Conservation (phyloP, 345 rosid genomes). For the Clausena lansium region DNA sequence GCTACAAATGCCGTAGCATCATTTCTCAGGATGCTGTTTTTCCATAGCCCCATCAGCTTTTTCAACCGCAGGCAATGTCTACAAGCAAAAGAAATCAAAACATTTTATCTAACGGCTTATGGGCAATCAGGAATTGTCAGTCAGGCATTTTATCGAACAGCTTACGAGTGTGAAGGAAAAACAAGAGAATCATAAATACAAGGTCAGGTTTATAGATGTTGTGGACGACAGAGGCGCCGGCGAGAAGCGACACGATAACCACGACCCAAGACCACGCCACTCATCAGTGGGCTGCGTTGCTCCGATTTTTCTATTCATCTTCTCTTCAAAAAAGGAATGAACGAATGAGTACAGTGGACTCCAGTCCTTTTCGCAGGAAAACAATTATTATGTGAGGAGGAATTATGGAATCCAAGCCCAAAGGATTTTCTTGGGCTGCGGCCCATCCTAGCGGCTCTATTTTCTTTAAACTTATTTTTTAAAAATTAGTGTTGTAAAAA, state of each 20-base stretch:
- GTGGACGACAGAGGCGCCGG: conserved; percentile 76
- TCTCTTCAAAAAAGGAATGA: neutral
- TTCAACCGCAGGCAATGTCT: conserved; percentile 50
- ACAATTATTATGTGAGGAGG: too few species aligned
- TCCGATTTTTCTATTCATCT: conserved; percentile 51
- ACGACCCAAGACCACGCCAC: conserved; percentile 53
- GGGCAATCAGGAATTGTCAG: neutral
- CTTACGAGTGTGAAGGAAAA: neutral
- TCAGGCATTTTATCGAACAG: conserved; percentile 50
- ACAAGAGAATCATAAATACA: conserved; percentile 21
- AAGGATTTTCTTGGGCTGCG: too few species aligned
- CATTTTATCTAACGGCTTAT: neutral
- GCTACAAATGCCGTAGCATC: neutral
- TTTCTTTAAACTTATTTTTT: too few species aligned
- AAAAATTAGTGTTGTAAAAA: too few species aligned
- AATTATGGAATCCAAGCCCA: too few species aligned
- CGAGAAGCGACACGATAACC: conserved; percentile 62
- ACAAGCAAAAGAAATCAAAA: conserved; percentile 12
- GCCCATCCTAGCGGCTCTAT: too few species aligned
- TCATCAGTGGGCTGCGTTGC: conserved; percentile 58
- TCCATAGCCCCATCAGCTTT: conserved; percentile 21
- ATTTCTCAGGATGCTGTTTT: conserved; percentile 9
- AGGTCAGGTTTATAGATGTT: conserved; percentile 65
- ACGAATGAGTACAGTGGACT: neutral
- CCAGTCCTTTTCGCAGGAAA: too few species aligned